Base-by-base conservation (phyloP, 2,329 filamentous ascomycete species). In the Beauveria varroae region DNA sequence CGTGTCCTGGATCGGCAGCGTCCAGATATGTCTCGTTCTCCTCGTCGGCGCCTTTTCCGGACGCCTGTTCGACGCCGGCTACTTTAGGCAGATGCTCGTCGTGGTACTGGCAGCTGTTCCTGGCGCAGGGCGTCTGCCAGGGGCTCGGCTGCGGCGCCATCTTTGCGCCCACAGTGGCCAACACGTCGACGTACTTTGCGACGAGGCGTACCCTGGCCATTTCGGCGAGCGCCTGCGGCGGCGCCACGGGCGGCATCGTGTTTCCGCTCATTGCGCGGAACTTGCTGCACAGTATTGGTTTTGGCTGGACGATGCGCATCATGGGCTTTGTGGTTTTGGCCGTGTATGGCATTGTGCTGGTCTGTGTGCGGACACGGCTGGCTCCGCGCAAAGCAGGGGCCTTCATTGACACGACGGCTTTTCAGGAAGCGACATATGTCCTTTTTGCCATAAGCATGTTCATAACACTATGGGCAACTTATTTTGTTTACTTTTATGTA, bases 291-390 rank as follows among this genome's bases (percentile, higher is more conserved):
- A 76, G 74, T 20, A 73, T 88, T 3, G 86, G 86, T 0, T 89
- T 87, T 67, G 76, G 77, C 0, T 88, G 86, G 85, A 86, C 86
- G 0, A 78, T 87, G n/a, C 76, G 86, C 0, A 78, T 81, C 0
- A 77, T 87, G 64, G 86, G 81, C 0, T 80, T 89, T 57, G 78
- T 89, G 34, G 34, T 37, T 14, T 37, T 87, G 2, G 78, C 73
- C 0, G 75, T 67, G 0, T 72, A 77, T 0, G 66, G 76, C 4
- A 69, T 76, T 1, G 66, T 79, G 20, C 61, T 79, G 10, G 6
- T 61, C 2, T 75, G 81, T 40, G 72, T 80, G n/a, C 76, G 75
- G 62, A 77, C 81, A 22, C 75, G 81, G 9, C 67, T 84, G 12
- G 77, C 76, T 1, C 78, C 79, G 1, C 74, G 80, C 24, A 79